Base-by-base conservation (phyloP, 495 filamentous ascomycete species). In the Saxophila tyrrhenica region DNA sequence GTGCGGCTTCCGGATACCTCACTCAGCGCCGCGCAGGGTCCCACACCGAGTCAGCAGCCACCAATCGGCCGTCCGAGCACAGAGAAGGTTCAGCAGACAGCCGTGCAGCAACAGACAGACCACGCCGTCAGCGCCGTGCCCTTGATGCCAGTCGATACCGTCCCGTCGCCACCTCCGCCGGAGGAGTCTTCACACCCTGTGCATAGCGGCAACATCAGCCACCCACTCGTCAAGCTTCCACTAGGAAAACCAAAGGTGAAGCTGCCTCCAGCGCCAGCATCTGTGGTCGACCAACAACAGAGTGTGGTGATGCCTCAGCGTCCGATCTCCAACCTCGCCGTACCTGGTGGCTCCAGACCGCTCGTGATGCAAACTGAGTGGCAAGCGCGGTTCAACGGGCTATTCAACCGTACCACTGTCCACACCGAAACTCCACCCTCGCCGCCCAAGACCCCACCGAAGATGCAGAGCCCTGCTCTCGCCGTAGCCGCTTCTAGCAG, bases 191-290 rank as follows among this genome's bases (percentile, higher is more conserved):
- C 48, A 8, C 68, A 72, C 45, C 68, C 68, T 2, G 68, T 51
- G 1, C 57, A 65, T 54, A 56, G 52, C 20, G 62, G 64, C 47
- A 51, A 66, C 48, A 29, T 42, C 0, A n/a, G 51, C 11, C 56
- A 62, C 38, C 68, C 68, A 15, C 48, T 58, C 7, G 68, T 72
- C 42, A 67, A 65, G 47, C 58, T 72, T 25, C 69, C 69, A 7
- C 63, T 51, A 13, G 64, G 61, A 22, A 57, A 60, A 10, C 58
- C 65, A 15, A 38, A 43, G 16, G 69, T 72, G 21, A 65, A 61
- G 35, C 60, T 72, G 17, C 69, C 69, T 15, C 69, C 68, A 7
- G 51, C 61, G 25, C 39, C 51, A 21, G 17, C 45, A 20, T 46
- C 29, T 7, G 13, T 35, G 29, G 29, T 35, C 7, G 7, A 9